A percentile compares a stretch with the other conserved stretches of the same genome.
Conservation (phyloP, 805 yeast genomes). For the Limtongia smithiae region DNA sequence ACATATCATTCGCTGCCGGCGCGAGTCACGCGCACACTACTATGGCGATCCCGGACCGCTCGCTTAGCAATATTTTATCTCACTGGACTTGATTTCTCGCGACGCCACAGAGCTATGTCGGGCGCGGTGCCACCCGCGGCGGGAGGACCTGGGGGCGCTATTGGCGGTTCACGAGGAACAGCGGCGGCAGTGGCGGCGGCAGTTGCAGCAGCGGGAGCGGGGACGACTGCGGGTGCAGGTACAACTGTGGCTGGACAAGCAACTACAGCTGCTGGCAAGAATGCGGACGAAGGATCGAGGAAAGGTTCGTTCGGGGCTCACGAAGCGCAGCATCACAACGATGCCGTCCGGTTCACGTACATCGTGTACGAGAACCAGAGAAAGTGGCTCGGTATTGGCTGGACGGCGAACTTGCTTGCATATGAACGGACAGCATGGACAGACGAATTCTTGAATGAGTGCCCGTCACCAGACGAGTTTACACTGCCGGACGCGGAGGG, state of each 20-base stretch:
- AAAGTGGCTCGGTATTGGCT: constrained; percentile 96
- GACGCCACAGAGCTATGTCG: constrained; percentile 5
- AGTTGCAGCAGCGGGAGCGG: not conserved
- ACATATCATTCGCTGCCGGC: constrained; percentile 87
- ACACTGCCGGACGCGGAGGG: constrained; percentile 70
- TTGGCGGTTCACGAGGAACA: not conserved
- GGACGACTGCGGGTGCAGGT: not conserved
- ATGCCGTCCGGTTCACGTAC: constrained; percentile 77
- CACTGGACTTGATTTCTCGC: constrained; percentile 75
- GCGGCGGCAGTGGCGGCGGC: not conserved
- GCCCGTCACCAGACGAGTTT: constrained; percentile 71
- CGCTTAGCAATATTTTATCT: constrained; percentile 72
- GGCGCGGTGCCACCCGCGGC: not conserved
- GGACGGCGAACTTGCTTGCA: constrained; percentile 88
- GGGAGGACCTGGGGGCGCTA: not conserved
- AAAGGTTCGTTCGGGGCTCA: constrained; percentile 9
- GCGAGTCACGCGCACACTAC: constrained; percentile 71
- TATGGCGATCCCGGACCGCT: constrained; percentile 77
- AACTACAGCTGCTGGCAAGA: constrained; percentile 3
- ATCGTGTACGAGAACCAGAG: constrained; percentile 93
- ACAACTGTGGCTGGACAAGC: constrained; percentile 5
- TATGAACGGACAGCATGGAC: constrained; percentile 98
- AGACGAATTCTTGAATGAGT: constrained; percentile 87
- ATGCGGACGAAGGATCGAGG: not conserved
- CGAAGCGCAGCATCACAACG: constrained; percentile 6